These are phyloP conservation scores for Dichotomocladium elegans DNA, from an alignment of 371 early-diverging fungal genomes.

Conservation along the genomic window DNA sequence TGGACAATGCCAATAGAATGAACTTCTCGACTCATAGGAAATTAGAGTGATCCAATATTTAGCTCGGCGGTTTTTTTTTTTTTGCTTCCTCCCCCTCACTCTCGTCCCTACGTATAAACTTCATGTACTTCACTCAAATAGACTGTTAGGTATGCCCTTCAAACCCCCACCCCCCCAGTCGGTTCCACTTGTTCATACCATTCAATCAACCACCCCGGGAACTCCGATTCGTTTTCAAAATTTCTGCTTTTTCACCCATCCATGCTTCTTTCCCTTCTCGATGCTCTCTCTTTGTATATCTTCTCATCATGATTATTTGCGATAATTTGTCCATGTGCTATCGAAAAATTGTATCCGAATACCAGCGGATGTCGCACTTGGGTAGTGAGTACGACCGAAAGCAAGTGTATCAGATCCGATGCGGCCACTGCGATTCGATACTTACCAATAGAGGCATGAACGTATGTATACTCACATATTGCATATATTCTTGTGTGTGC, in stretches of 20 bases:
- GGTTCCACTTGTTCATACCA: not conserved
- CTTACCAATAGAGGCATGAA: conserved; percentile 42
- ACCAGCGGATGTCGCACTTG: conserved; percentile 19
- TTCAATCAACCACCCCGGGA: not conserved
- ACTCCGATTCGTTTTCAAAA: not conserved
- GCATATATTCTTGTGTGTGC: not conserved
- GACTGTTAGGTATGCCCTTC: too few species aligned
- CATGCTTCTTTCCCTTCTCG: not conserved
- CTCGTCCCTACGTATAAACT: too few species aligned
- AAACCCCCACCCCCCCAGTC: not conserved
- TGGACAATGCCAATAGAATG: conserved; percentile 7
- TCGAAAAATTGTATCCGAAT: conserved; percentile 20
- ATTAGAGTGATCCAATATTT: not conserved
- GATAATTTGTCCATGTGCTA: not conserved
- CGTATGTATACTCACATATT: too few species aligned
- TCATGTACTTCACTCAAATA: too few species aligned
- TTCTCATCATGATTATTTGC: not conserved
- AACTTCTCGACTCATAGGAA: not conserved
- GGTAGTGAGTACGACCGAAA: conserved; percentile 29
- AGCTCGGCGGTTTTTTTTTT: conserved; percentile 2
- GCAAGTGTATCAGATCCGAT: conserved; percentile 36
- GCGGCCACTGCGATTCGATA: conserved; percentile 22
- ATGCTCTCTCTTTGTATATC: not conserved
- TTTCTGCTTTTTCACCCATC: not conserved
- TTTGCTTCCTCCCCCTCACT: too few species aligned